Base-by-base conservation (phyloP, 495 filamentous ascomycete species). In the Daldinia vernicosa region DNA sequence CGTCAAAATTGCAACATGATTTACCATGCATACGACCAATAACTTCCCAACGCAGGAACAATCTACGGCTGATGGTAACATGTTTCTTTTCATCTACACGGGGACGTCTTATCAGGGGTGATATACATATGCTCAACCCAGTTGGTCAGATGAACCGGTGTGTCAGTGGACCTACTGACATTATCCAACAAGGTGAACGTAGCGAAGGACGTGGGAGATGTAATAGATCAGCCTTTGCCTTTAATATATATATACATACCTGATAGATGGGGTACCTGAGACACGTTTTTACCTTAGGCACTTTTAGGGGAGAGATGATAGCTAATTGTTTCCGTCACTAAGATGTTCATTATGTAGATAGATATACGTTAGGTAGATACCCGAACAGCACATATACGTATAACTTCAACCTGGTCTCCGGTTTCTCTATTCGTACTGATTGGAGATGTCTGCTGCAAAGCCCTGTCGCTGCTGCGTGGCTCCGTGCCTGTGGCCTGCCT, bases 31-130 rank as follows among this genome's bases (percentile, higher is more conserved):
- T 69, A 37, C n/a, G 43, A 63, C 62, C 70, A 59, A n/a, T 45
- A n/a, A 33, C 51, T 62, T 63, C 66, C 66, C 54, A 73, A 73
- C 66, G 62, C 61, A 73, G 70, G 70, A 73, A 68, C 70, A 72
- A 65, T 73, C 57, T 62, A 63, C 56, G 24, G 50, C 19, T 28
- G 27, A 59, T 63, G 27, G 45, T 35, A 35, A 55, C 15, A 55
- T 19, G 53, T 43, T 51, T 63, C 33, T 40, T 40, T 56, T 50
- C 35, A 24, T 2, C 5, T 45, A 27, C 17, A 28, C 30, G 15
- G 37, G 51, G 47, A 56, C 17, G n/a, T 53, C 60, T 65, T 69
- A 68, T 72, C 65, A 39, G 40, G 30, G 56, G 28, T 56, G 39
- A 52, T 60, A 43, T 56, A 57, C 30, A 27, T 53, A 8, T 17